Base-by-base conservation (phyloP, 371 early-diverging fungal genomes). In the Apophysomyces trapeziformis region DNA sequence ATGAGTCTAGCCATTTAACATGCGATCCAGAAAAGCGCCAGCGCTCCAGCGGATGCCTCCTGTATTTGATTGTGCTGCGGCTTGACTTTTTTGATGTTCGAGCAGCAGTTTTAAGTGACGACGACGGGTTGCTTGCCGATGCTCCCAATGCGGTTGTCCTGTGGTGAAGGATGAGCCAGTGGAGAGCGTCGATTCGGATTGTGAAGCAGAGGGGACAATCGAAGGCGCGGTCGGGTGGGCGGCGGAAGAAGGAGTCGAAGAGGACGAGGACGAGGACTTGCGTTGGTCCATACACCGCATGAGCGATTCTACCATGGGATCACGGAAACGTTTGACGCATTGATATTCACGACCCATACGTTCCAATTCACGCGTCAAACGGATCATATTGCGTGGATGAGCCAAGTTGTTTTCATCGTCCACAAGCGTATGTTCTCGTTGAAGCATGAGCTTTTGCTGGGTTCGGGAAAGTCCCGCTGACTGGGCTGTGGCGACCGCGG, bases 391-490 rank as follows among this genome's bases (percentile, higher is more conserved):
- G 4, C 77, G 76, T 8, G 85, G 85, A 66, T 84, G 81, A 38
- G 64, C 67, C 26, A 82, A 69, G 45, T 74, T 79, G 38, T 71
- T 77, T 50, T 81, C 85, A 61, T 86, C 84, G 57, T 83, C 79
- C 14, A 74, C 74, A n/a, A 75, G 59, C 35, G 76, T 72, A 57
- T 82, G 83, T 54, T 85, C 84, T 57, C 79, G 72, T 56, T 85
- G 83, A 13, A 84, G 61, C 63, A 82, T 62, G 0, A 84, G 63
- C 62, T 87, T 84, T 63, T 85, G 84, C 54, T 85, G 85, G 12
- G 85, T 84, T 58, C 86, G 69, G n/a, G 86, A 75, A 8, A 83
- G 61, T 9, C 70, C 70, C 12, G 69, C 63, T 0, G 69, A 61
- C 35, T 72, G 68, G 8, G 70, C 68, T 3, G 67, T 68, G 5